A percentile compares a stretch with the other conserved stretches of the same genome.
Evolutionary conservation across 139 green algal genomes (phyloP).

Genomic region (Chlamydomonas sphaeroides): DNA sequence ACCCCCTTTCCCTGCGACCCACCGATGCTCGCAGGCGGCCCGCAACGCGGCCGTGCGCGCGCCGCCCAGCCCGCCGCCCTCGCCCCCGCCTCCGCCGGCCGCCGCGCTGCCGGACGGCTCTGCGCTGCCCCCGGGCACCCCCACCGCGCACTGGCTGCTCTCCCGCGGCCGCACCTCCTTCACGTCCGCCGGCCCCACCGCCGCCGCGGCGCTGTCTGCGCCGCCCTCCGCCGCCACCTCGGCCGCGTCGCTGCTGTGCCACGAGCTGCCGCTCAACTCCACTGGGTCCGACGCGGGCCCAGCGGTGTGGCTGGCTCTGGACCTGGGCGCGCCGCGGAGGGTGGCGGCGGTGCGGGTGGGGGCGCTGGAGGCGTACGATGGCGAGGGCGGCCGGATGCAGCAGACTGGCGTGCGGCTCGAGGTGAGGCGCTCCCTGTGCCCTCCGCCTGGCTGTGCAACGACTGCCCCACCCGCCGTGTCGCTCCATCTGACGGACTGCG

Average conservation of each 20-base stretch:
- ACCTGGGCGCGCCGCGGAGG: slow-evolving; percentile 11
- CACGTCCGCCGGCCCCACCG: slow-evolving; percentile 8
- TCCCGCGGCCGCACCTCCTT: slow-evolving; percentile 15
- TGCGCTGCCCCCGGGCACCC: background rate
- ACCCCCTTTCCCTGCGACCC: too few relatives aligned
- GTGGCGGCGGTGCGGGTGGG: background rate
- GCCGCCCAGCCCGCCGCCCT: too few relatives aligned
- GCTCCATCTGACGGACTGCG: too few relatives aligned
- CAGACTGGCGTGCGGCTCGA: too few relatives aligned
- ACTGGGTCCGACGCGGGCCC: background rate
- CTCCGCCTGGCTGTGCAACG: too few relatives aligned
- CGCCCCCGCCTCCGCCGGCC: background rate
- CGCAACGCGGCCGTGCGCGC: too few relatives aligned
- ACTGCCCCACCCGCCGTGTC: too few relatives aligned
- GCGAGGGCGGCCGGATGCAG: too few relatives aligned
- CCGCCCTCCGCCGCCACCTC: background rate
- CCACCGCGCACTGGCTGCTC: background rate
- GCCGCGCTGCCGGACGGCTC: background rate
- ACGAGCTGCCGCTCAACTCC: background rate
- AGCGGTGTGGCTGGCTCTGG: slow-evolving; percentile 2
- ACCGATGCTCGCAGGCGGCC: too few relatives aligned
- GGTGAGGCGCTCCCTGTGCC: too few relatives aligned
- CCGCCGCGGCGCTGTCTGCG: background rate
- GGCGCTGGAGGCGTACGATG: slow-evolving; percentile 11
- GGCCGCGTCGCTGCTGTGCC: background rate